phyloP scores from a whole-genome alignment of 176 grass and related monocot species.

The Zizania latifolia region DNA sequence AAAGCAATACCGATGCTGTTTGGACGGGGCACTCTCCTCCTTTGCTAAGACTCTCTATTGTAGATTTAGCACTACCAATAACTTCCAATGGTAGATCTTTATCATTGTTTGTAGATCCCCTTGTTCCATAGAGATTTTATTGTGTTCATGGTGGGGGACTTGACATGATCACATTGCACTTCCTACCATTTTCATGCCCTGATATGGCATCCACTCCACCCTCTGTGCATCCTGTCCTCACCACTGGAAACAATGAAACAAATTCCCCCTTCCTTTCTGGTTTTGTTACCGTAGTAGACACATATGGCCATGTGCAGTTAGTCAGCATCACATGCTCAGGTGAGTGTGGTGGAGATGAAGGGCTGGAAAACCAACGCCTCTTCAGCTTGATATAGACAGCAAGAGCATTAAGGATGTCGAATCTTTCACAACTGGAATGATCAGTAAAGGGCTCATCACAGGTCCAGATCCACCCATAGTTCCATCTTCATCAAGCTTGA shows the following conservation, averaged over 20 bases:
- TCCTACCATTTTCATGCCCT: slow-evolving; percentile 72
- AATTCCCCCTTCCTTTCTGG: slow-evolving; percentile 56
- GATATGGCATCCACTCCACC: slow-evolving; percentile 67
- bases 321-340: slow-evolving; percentile 61
- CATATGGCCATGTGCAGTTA: slow-evolving; percentile 73
- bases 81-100: slow-evolving; percentile 30
- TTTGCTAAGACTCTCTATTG: slow-evolving; percentile 73
- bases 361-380: slow-evolving; percentile 63
- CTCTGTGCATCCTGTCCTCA: slow-evolving; percentile 72
- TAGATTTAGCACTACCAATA: slow-evolving; percentile 73
- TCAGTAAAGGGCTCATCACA: slow-evolving; percentile 71
- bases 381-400: slow-evolving; percentile 48
- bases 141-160: slow-evolving; percentile 91
- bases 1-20: slow-evolving; percentile 35
- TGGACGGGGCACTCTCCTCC: slow-evolving; percentile 59
- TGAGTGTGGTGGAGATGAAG: slow-evolving; percentile 88
- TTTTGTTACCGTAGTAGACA: slow-evolving; percentile 66
- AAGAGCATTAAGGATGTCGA: slow-evolving; percentile 47
- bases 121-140: slow-evolving; percentile 81
- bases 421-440: slow-evolving; percentile 43
- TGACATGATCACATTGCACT: slow-evolving; percentile 68
- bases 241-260: slow-evolving; percentile 42
- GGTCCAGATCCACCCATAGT: slow-evolving; percentile 69
- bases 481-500: slow-evolving; percentile 59
- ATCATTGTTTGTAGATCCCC: slow-evolving; percentile 74